Base-by-base conservation (phyloP, 2,329 filamentous ascomycete genomes). In the Dothistroma pini region DNA sequence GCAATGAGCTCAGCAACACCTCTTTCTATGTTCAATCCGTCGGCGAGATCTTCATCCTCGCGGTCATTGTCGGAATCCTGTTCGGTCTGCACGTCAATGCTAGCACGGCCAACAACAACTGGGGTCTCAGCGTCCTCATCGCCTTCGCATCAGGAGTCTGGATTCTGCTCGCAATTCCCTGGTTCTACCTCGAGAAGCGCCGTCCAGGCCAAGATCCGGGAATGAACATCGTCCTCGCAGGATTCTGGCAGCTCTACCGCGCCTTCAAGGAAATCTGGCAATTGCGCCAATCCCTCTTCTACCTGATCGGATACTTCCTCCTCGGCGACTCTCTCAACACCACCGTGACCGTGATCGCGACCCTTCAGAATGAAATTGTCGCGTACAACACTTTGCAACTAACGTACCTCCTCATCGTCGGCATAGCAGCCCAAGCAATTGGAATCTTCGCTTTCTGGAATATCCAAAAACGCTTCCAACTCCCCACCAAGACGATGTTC, bases 311-410 rank as follows among this genome's bases (percentile, higher is more conserved):
- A 2, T 89, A 88, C 69, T 89, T 89, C 70, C 77, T 89, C 1
- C 80, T 89, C 0, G 86, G 85, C n/a, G 87, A 89, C 72, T 86
- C 84, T 0, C 77, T 89, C 38, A 89, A 89, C 71, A 90, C 87
- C 0, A 88, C 86, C 0, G 84, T 89, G 5, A 89, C 87, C 0
- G 86, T 89, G 22, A 85, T 89, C 34, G 79, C 77, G 0, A 89
- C 86, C 0, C 73, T 89, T 5, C 87, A 89, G 69, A 89, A 89
- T 66, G 79, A 79, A 38, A 81, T 89, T 4, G 85, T 89, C 2
- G 78, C 80, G 3, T 89, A 88, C 73, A 85, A 87, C 68, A 86
- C 85, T 0, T 75, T 89, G 29, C 80, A 85, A 53, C 72, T 89
- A 6, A 88, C 86, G 0, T 89, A 89, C 68, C 80, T 89, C 9